These are phyloP conservation scores for Cardamine occulta DNA, from an alignment of 345 rosid genomes.

Conservation along the genomic window DNA sequence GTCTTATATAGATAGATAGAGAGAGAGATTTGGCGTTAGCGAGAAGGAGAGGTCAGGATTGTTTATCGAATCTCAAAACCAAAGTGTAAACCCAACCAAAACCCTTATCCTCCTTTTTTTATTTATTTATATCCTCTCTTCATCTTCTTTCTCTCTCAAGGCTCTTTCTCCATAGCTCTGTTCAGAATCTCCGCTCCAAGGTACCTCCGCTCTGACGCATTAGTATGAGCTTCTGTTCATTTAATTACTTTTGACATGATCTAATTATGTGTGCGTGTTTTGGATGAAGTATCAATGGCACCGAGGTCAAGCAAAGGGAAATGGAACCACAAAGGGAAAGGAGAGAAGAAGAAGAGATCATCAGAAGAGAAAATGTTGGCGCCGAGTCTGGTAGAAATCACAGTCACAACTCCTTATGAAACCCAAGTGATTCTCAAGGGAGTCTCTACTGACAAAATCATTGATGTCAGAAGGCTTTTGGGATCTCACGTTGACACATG, in stretches of 20 bases:
- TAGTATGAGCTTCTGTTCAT: neutral
- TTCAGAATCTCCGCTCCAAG: slow-evolving; percentile 23
- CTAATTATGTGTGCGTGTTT: slow-evolving; percentile 20
- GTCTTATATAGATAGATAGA: slow-evolving; percentile 14
- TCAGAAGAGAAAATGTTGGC: slow-evolving; percentile 63
- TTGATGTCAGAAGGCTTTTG: slow-evolving; percentile 76
- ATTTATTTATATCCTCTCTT: slow-evolving; percentile 34
- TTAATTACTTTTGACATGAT: slow-evolving; percentile 6
- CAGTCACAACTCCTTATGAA: slow-evolving; percentile 68
- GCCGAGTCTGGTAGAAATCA: slow-evolving; percentile 69
- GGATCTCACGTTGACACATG: slow-evolving; percentile 83
- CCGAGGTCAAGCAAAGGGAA: slow-evolving; percentile 80
- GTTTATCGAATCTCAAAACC: slow-evolving; percentile 20
- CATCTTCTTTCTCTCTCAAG: slow-evolving; percentile 1
- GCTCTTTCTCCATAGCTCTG: slow-evolving; percentile 26
- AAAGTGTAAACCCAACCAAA: slow-evolving; percentile 32
- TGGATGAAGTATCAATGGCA: slow-evolving; percentile 60
- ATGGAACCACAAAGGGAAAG: slow-evolving; percentile 64
- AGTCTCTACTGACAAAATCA: slow-evolving; percentile 86
- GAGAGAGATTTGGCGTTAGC: slow-evolving; percentile 37
- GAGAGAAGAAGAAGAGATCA: slow-evolving; percentile 77
- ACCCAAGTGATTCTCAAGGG: slow-evolving; percentile 78
- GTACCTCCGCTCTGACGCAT: neutral
- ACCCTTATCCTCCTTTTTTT: slow-evolving; percentile 55
- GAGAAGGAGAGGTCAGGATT: slow-evolving; percentile 46